Evolutionary conservation across 2,329 filamentous ascomycete genomes (phyloP), one percentile per base, ranked within the genome.

Genomic region (Knufia fluminis): DNA sequence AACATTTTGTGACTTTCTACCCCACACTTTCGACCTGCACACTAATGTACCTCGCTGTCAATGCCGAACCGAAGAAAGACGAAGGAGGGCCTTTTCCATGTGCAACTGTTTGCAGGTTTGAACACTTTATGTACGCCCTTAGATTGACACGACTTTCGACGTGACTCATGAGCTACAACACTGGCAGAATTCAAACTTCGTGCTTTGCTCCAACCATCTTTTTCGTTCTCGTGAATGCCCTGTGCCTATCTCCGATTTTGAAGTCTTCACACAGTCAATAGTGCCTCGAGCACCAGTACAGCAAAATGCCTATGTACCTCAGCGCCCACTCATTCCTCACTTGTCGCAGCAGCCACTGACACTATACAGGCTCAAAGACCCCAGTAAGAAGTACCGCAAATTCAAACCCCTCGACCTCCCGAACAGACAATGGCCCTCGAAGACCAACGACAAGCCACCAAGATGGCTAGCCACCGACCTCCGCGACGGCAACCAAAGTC

Each of bases 401-500:
- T 73, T 69, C 54, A 67, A 71, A 60, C 69, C 70, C 12, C 57
- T 71, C 51, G 58, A 74, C 54, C 66, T 76, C 38, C 69, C 71
- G n/a, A 69, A 75, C 58, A 68, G 73, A 54, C 69, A 73, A 84
- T 94, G 89, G 89, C 89, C 89, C 9, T 78, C 77, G 64, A 90
- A 86, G 71, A 80, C 78, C 35, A 78, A 96, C 61, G 79, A 86
- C 61, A 92, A 90, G 71, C 79, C 90, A 44, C 90, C 89, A 31
- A 78, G 91, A 62, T 97, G 90, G 90, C 80, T 96, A 64, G 85
- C 86, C 39, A 94, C 88, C 35, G 86, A 92, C 66, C 71, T 94
- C 61, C 77, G 91, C 62, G 91, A 97, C 74, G 91, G 90, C 50
- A 96, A 96, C 74, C 91, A 97, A 73, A 90, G 84, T 67, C 74